A percentile compares a stretch with the other conserved stretches of the same genome.
These are phyloP conservation scores for Ensete glaucum DNA, from an alignment of 176 grass and related monocot species.

Conservation along the genomic window DNA sequence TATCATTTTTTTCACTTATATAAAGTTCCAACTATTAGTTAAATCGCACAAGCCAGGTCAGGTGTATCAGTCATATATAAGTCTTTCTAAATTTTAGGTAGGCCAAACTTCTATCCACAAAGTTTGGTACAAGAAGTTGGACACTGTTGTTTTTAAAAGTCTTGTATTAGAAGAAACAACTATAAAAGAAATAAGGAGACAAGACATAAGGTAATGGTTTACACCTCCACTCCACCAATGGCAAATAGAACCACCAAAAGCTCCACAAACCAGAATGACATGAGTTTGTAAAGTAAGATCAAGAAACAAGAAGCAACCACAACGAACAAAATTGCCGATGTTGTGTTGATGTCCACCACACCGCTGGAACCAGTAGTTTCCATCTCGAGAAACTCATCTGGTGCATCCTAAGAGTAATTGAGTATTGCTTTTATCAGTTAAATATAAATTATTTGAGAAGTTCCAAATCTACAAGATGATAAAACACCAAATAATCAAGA, in stretches of 20 bases:
- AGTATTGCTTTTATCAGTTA: not conserved
- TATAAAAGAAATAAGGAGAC: constrained; percentile 9
- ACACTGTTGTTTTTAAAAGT: too few relatives aligned
- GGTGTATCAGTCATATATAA: too few relatives aligned
- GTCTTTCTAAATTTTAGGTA: too few relatives aligned
- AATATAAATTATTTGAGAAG: not conserved
- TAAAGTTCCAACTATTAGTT: too few relatives aligned
- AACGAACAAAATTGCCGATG: constrained; percentile 74
- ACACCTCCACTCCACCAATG: constrained; percentile 93
- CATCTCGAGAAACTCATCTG: constrained; percentile 36
- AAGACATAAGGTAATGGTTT: constrained; percentile 20
- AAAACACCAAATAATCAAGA: constrained; percentile 16
- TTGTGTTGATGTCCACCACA: constrained; percentile 76
- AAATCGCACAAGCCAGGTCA: too few relatives aligned
- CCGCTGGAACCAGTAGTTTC: constrained; percentile 49
- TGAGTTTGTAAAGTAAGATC: constrained; percentile 76
- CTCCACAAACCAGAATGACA: constrained; percentile 90
- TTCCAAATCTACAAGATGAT: not conserved
- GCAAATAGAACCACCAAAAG: constrained; percentile 90
- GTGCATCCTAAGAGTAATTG: constrained; percentile 40
- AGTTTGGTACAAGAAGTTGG: too few relatives aligned
- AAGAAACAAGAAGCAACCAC: constrained; percentile 84
- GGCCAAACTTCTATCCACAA: too few relatives aligned
- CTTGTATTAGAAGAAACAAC: not conserved
- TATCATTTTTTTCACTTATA: too few relatives aligned